A percentile compares a stretch with the other conserved stretches of the same genome.
Evolutionary conservation across 148 eudicot genomes (phyloP).

Genomic region (Cornus florida): DNA sequence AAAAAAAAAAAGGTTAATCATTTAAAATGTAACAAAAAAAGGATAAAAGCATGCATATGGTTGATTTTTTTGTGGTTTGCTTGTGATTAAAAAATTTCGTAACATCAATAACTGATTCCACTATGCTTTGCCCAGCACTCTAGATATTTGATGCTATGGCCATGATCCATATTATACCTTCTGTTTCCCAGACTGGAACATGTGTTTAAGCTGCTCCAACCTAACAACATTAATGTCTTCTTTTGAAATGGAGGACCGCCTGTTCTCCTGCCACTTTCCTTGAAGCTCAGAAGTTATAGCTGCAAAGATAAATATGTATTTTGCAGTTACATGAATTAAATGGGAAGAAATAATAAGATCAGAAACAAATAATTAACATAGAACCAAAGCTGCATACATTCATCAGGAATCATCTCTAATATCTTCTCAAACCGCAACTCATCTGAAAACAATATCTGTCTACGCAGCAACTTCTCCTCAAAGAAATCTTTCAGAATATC

Average conservation of each 20-base stretch:
- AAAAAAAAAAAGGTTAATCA: no score
- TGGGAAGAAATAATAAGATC: no score
- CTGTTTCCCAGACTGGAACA: constrained; percentile 63
- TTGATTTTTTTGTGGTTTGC: no score
- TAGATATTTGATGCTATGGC: no score
- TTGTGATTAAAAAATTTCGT: no score
- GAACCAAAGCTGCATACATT: constrained; percentile 41
- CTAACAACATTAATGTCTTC: constrained; percentile 57
- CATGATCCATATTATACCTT: constrained; percentile 39
- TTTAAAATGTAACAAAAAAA: no score
- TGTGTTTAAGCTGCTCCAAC: constrained; percentile 69
- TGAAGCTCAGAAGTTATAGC: constrained; percentile 72
- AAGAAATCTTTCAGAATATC: constrained; percentile 61
- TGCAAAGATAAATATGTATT: constrained; percentile 29
- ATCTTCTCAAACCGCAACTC: constrained; percentile 83
- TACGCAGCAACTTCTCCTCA: constrained; percentile 51
- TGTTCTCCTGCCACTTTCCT: constrained; percentile 75
- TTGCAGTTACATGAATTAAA: not conserved
- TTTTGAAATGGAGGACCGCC: constrained; percentile 49
- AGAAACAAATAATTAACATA: not conserved
- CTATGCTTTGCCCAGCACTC: no score
- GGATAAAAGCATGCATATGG: no score
- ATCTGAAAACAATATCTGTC: constrained; percentile 62
- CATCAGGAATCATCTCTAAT: constrained; percentile 87
- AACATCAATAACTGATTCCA: no score